These are phyloP conservation scores for Ampelomyces quisqualis DNA, from an alignment of 2,329 filamentous ascomycete genomes.

Conservation along the genomic window DNA sequence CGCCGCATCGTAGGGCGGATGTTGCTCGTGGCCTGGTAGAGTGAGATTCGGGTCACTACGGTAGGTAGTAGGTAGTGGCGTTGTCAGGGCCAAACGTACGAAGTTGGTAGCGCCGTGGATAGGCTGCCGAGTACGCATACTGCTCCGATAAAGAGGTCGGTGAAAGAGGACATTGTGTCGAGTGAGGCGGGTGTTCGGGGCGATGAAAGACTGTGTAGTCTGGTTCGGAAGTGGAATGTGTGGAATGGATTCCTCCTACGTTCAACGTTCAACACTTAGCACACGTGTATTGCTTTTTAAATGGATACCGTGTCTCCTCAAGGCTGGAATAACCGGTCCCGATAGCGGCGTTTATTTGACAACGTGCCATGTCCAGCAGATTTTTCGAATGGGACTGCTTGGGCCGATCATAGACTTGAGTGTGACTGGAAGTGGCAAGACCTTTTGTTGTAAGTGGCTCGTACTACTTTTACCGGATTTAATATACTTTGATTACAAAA, in stretches of 20 bases:
- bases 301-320: too few species aligned
- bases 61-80: not conserved
- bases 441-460: too few species aligned
- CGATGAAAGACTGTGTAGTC: too few species aligned
- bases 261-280: too few species aligned
- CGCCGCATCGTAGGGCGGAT: slow-evolving; percentile 1
- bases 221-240: not conserved
- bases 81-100: not conserved
- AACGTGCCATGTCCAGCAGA: too few species aligned
- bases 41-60: not conserved
- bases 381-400: too few species aligned
- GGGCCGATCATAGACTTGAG: not conserved
- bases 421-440: too few species aligned
- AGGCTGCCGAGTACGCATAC: not conserved
- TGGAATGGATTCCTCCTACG: not conserved
- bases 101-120: not conserved
- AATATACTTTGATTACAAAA: slow-evolving; percentile 1
- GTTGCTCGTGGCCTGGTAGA: not conserved
- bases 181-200: too few species aligned
- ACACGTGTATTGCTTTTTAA: too few species aligned
- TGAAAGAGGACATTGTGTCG: not conserved
- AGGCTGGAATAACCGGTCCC: too few species aligned
- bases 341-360: too few species aligned
- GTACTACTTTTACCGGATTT: not conserved
- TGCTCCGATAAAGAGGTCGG: not conserved